Percentiles rank a stretch among this genome's conserved stretches.
phyloP scores from a whole-genome alignment of 768 basidiomycete species.

The Russula vinacea region DNA sequence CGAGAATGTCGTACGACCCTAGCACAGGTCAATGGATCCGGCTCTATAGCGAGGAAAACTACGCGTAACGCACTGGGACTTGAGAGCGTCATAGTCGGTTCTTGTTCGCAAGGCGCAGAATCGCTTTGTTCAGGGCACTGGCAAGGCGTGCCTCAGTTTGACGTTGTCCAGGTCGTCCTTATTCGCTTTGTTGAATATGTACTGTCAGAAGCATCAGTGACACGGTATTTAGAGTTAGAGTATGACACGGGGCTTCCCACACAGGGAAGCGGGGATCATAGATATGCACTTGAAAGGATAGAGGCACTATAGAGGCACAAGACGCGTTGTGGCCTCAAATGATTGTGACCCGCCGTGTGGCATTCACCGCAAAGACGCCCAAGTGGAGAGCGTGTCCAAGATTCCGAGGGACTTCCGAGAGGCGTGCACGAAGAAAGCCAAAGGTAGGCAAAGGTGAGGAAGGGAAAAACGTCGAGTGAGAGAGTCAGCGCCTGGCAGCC shows the following conservation, averaged over 20 bases:
- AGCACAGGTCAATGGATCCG: not conserved
- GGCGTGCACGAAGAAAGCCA: not conserved
- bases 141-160: no score
- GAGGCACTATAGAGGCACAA: not conserved
- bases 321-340: constrained; percentile 4
- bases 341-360: not conserved
- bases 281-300: constrained; percentile 4
- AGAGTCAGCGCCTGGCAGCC: not conserved
- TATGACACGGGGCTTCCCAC: constrained; percentile 14
- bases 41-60: not conserved
- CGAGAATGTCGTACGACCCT: not conserved
- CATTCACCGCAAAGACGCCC: constrained; percentile 16
- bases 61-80: not conserved
- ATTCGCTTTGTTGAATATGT: not conserved
- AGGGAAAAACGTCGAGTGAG: not conserved
- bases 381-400: not conserved
- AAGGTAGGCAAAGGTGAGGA: not conserved
- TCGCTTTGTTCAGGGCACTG: no score
- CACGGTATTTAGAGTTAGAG: not conserved
- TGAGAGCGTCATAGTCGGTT: not conserved
- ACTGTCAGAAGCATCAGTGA: not conserved
- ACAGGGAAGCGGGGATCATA: constrained; percentile 17
- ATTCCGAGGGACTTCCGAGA: no score
- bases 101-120: not conserved
- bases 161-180: no score